Evolutionary conservation across 257 asterid species (phyloP), one percentile per base, ranked within the genome.

Genomic region (Ilex asprella): DNA sequence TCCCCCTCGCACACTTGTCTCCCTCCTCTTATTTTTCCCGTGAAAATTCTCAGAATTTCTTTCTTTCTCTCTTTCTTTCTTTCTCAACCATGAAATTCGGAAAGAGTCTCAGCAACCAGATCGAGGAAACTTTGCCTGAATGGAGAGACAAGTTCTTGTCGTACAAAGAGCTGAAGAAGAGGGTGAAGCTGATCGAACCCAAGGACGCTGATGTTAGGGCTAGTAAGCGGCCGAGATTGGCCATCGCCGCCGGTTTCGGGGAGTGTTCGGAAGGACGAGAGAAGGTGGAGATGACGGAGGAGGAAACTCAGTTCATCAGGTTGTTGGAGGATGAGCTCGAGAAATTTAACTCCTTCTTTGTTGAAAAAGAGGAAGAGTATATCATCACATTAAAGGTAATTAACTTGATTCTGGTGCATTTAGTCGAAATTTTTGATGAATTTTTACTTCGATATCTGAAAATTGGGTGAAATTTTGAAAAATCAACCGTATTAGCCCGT

Each of bases 81-180:
- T 2, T 32, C 7, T 41, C 31, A 55, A 50, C 2, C 11, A 91
- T 91, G 98, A 91, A 91, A 70, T 91, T 91, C 46, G 98, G 98
- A 3, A 91, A 91, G 79, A 88, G 94, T 56, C 59, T 91, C 74
- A 91, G 89, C 71, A 81, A 79, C 56, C 98, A 91, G 83, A 91
- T 88, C 44, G 98, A 91, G 76, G 90, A 86, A 71, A 91, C 95
- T 56, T 72, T 91, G 59, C 98, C 98, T 12, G 96, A 88, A 69
- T 91, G 98, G 98, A 73, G 94, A 56, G 98, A 88, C 81, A 91
- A 91, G 79, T 91, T 91, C 60, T 50, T 91, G 64, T 81, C 94
- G 2, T 91, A 91, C 75, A 91, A 91, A 83, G 98, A 91, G 67
- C 82, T 91, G 67, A 91, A 91, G 82, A 86, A 88, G 68, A 79